Conservation (phyloP, 345 rosid species). For the Arabidopsis thaliana region DNA sequence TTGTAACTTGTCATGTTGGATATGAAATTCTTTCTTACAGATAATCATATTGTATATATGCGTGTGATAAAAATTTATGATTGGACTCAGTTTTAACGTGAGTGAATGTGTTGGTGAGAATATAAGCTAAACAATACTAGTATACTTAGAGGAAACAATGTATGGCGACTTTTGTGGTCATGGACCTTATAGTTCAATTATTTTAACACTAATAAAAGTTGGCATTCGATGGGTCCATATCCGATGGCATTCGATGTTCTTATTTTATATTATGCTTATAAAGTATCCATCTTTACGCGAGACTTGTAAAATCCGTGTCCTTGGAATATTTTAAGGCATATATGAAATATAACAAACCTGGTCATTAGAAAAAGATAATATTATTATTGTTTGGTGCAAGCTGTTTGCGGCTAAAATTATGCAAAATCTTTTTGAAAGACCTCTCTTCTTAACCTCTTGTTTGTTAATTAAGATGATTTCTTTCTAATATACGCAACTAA, state of each 20-base stretch:
- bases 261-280: not conserved
- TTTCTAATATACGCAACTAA: slow-evolving; percentile 26
- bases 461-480: slow-evolving; percentile 17
- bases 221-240: slow-evolving; percentile 40
- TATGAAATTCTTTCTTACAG: slow-evolving; percentile 4
- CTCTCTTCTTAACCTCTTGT: slow-evolving; percentile 13
- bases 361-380: slow-evolving; percentile 34
- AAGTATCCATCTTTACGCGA: slow-evolving; percentile 30
- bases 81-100: slow-evolving; percentile 22
- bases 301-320: slow-evolving; percentile 41
- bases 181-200: slow-evolving; percentile 38
- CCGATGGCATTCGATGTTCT: slow-evolving; percentile 39
- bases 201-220: slow-evolving; percentile 41
- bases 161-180: slow-evolving; percentile 40
- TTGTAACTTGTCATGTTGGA: slow-evolving; percentile 5
- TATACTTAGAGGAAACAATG: not conserved
- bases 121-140: not conserved
- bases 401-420: slow-evolving; percentile 37
- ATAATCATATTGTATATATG: slow-evolving; percentile 2
- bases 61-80: not conserved
- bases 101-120: slow-evolving; percentile 41
- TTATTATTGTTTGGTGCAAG: slow-evolving; percentile 39
- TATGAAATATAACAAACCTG: slow-evolving; percentile 15
- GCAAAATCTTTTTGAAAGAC: slow-evolving; percentile 25
- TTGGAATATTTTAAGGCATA: slow-evolving; percentile 31